Evolutionary conservation across 73 alveolate species (phyloP).

Genomic region (Stentor coeruleus): DNA sequence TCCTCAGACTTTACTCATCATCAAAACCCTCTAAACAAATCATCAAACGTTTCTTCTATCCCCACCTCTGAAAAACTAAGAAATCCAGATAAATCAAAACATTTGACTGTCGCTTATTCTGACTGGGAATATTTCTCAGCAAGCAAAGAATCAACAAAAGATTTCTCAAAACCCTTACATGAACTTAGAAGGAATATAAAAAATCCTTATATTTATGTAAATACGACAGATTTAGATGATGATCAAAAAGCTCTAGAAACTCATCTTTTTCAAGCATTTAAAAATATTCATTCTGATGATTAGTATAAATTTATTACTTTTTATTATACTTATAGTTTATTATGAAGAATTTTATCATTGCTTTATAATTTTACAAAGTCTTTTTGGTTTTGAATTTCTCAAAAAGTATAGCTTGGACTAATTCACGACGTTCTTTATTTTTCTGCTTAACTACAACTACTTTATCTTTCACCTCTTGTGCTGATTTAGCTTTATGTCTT

Average conservation of each 20-base stretch:
- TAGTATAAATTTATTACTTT: neutral
- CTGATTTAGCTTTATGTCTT: neutral
- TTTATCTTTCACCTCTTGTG: neutral
- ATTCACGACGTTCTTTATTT: neutral
- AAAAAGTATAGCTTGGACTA: slow-evolving; percentile 9
- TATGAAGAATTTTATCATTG: too few species aligned
- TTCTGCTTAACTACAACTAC: slow-evolving; percentile 3
- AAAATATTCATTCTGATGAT: neutral
- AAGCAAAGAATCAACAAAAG: neutral
- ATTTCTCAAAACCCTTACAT: neutral
- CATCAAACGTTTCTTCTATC: too few species aligned
- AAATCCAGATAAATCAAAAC: too few species aligned
- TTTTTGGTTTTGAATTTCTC: slow-evolving; percentile 18
- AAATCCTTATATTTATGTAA: neutral
- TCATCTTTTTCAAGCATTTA: neutral
- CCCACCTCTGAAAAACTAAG: too few species aligned
- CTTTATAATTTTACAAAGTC: too few species aligned
- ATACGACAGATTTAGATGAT: neutral
- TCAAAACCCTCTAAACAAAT: too few species aligned
- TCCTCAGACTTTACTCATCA: too few species aligned
- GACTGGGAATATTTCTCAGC: neutral
- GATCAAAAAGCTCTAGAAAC: neutral
- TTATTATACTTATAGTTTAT: too few species aligned
- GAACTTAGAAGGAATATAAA: neutral
- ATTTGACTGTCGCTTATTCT: neutral